Conservation (phyloP, 2,329 filamentous ascomycete genomes). For the Proliferodiscus dingleyae region DNA sequence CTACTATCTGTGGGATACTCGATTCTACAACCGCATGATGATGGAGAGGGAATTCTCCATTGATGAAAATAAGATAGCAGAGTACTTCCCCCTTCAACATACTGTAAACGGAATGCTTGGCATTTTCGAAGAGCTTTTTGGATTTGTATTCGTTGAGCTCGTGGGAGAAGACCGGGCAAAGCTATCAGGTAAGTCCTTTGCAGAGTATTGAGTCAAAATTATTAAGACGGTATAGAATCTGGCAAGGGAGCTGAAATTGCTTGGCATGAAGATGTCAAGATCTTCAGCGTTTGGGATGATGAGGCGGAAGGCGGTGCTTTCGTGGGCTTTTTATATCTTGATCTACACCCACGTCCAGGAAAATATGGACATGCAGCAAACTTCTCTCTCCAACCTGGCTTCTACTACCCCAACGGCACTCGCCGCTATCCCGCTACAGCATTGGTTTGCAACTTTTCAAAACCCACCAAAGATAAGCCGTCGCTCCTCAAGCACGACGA, state of each 20-base stretch:
- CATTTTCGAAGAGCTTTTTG: conserved; percentile 80
- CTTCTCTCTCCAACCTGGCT: conserved; percentile 75
- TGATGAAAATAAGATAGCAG: conserved; percentile 73
- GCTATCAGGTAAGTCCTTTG: conserved; percentile 21
- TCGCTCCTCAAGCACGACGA: conserved; percentile 78
- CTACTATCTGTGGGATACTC: conserved; percentile 79
- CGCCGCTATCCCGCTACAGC: conserved; percentile 73
- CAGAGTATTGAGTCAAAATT: not conserved
- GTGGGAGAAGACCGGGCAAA: conserved; percentile 55
- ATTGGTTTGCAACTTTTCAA: conserved; percentile 81
- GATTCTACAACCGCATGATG: conserved; percentile 76
- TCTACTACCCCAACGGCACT: conserved; percentile 59
- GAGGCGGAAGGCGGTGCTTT: conserved; percentile 65
- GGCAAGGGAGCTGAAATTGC: conserved; percentile 44
- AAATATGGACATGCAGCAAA: conserved; percentile 85
- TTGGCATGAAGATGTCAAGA: conserved; percentile 79
- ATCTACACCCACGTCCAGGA: conserved; percentile 72
- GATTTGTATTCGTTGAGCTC: conserved; percentile 72
- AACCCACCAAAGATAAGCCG: conserved; percentile 70
- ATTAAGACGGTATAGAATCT: conserved; percentile 16
- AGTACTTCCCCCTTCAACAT: conserved; percentile 75
- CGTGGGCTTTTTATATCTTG: conserved; percentile 77
- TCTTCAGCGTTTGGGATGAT: conserved; percentile 81
- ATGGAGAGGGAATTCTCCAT: conserved; percentile 76
- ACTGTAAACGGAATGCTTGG: conserved; percentile 74